Percentiles rank a stretch among this genome's conserved stretches.
These are phyloP conservation scores for Arthrobotrys megalospora DNA, from an alignment of 2,329 filamentous ascomycete genomes.

Conservation along the genomic window DNA sequence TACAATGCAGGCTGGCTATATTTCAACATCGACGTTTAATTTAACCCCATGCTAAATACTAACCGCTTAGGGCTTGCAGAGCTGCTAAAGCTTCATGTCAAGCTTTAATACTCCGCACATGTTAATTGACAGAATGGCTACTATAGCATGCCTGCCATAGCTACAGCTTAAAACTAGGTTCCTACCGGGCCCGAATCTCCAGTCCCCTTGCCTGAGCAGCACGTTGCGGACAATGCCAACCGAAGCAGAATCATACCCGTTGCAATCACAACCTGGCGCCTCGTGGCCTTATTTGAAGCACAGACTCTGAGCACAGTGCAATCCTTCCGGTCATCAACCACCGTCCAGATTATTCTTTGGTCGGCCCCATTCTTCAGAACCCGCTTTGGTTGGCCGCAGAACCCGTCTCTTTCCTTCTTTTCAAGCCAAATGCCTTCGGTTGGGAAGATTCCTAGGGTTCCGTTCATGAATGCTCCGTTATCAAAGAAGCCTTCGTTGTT, in stretches of 20 bases:
- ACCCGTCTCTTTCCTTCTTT: slow-evolving; percentile 48
- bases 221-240: slow-evolving; percentile 50
- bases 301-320: slow-evolving; percentile 54
- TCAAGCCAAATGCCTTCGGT: slow-evolving; percentile 55
- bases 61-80: too few relatives aligned
- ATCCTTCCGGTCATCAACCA: slow-evolving; percentile 54
- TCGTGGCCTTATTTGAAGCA: slow-evolving; percentile 48
- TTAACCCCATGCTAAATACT: too few relatives aligned
- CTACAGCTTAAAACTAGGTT: background rate
- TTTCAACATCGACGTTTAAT: background rate
- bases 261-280: slow-evolving; percentile 58
- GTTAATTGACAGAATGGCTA: background rate
- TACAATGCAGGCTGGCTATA: background rate
- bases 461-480: slow-evolving; percentile 58
- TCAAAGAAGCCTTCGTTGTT: slow-evolving; percentile 55
- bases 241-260: slow-evolving; percentile 54
- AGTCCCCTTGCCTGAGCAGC: slow-evolving; percentile 43
- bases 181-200: slow-evolving; percentile 13
- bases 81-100: background rate
- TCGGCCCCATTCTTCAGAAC: slow-evolving; percentile 51
- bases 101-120: slow-evolving; percentile 17
- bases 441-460: slow-evolving; percentile 40
- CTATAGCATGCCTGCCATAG: background rate
- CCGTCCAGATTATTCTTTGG: slow-evolving; percentile 53
- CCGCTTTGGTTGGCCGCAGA: slow-evolving; percentile 54